Conservation (phyloP, 1,139 yeast species). For the Pichia kudriavzevii region DNA sequence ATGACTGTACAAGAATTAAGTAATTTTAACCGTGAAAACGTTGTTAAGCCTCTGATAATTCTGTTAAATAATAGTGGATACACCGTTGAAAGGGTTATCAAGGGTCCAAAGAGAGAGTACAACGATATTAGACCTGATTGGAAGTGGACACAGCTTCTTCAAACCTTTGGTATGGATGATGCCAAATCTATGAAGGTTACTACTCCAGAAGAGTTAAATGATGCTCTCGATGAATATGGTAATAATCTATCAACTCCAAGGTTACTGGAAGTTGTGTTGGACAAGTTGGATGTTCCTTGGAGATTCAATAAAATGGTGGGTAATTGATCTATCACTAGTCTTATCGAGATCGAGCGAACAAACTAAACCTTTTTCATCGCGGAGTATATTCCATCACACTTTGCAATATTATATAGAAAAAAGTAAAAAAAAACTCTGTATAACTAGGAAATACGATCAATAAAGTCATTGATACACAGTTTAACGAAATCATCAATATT, state of each 20-base stretch:
- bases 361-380: no score
- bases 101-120: constrained; percentile 68
- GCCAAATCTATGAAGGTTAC: constrained; percentile 30
- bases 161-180: constrained; percentile 59
- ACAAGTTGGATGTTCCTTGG: constrained; percentile 56
- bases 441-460: constrained; percentile 22
- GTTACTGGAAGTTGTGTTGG: constrained; percentile 53
- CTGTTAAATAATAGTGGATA: constrained; percentile 79
- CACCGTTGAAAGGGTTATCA: constrained; percentile 76
- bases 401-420: no score
- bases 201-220: constrained; percentile 32
- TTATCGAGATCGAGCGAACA: background rate
- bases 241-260: constrained; percentile 30
- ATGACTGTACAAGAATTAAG: constrained; percentile 83
- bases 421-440: background rate
- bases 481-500: constrained; percentile 26
- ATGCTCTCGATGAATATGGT: constrained; percentile 31
- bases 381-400: no score
- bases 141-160: constrained; percentile 66
- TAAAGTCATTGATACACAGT: constrained; percentile 26
- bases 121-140: constrained; percentile 74
- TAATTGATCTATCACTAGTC: constrained; percentile 6
- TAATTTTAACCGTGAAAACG: constrained; percentile 49
- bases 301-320: constrained; percentile 33
- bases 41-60: constrained; percentile 55